Percentiles rank a stretch among this genome's conserved stretches.
phyloP scores from a whole-genome alignment of 306 rosid species.

The Cicer bijugum region DNA sequence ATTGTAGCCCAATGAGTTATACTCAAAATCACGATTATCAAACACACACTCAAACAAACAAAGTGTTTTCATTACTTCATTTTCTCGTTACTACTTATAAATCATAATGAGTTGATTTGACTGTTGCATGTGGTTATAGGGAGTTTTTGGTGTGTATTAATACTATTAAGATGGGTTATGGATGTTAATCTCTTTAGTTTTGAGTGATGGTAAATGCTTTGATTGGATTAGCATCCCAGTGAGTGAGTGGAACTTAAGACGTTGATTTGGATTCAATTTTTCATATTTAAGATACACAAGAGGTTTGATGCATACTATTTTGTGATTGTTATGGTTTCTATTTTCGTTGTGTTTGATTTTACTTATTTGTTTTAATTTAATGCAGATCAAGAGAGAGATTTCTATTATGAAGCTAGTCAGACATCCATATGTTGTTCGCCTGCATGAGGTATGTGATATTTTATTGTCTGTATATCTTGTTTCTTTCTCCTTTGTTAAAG shows the following conservation, averaged over 20 bases:
- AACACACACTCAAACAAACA: neutral
- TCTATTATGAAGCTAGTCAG: constrained; percentile 91
- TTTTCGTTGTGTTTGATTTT: neutral
- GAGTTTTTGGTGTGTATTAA: neutral
- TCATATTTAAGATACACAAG: constrained; percentile 5
- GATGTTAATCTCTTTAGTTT: constrained; percentile 9
- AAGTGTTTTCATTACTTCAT: constrained; percentile 23
- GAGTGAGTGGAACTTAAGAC: constrained; percentile 13
- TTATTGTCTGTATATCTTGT: constrained; percentile 25
- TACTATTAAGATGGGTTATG: constrained; percentile 10
- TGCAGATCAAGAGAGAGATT: constrained; percentile 91
- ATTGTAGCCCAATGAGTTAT: neutral
- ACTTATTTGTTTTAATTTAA: constrained; percentile 8
- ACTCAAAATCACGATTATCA: neutral
- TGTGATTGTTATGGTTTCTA: constrained; percentile 16
- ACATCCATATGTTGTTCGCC: constrained; percentile 85
- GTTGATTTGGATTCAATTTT: constrained; percentile 11
- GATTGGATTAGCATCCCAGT: constrained; percentile 27
- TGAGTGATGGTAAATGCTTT: constrained; percentile 21
- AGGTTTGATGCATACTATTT: constrained; percentile 32
- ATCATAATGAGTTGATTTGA: neutral
- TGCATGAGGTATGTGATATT: constrained; percentile 67
- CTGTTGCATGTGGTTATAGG: constrained; percentile 8
- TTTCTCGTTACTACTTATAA: neutral
- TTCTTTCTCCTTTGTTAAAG: neutral